phyloP scores from a whole-genome alignment of 1,284 basidiomycete species.

The Microbotryum intermedium region DNA sequence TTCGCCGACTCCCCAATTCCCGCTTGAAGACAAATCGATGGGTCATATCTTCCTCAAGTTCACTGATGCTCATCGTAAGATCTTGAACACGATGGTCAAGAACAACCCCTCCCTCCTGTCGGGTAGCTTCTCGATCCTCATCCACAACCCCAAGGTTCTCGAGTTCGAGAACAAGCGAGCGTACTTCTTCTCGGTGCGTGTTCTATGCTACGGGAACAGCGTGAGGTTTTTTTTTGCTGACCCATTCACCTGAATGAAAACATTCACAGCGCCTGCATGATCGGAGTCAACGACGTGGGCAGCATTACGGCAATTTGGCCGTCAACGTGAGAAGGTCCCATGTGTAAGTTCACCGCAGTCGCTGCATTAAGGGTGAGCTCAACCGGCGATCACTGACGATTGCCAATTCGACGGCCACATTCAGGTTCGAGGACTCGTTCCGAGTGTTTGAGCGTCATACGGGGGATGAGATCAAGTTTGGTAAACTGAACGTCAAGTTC shows the following conservation, averaged over 20 bases:
- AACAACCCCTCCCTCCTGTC: slow-evolving; percentile 94
- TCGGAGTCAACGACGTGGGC: slow-evolving; percentile 59
- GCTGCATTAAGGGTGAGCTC: no score
- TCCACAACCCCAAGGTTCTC: slow-evolving; percentile 90
- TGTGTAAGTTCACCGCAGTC: slow-evolving; percentile 3
- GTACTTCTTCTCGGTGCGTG: slow-evolving; percentile 55
- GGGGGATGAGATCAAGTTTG: slow-evolving; percentile 95
- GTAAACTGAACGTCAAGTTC: slow-evolving; percentile 93
- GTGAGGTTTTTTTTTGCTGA: not conserved
- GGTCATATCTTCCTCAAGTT: slow-evolving; percentile 87
- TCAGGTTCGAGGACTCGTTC: slow-evolving; percentile 85
- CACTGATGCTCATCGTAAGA: slow-evolving; percentile 88
- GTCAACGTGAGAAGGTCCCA: slow-evolving; percentile 78
- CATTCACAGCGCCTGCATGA: slow-evolving; percentile 82
- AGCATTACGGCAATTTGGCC: slow-evolving; percentile 75
- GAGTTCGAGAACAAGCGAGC: slow-evolving; percentile 99
- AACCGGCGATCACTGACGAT: not conserved
- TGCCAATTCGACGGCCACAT: slow-evolving; percentile 49
- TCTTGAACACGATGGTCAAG: slow-evolving; percentile 83
- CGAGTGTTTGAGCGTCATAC: slow-evolving; percentile 78
- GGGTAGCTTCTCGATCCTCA: slow-evolving; percentile 91
- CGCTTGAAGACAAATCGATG: slow-evolving; percentile 43
- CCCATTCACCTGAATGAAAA: not conserved
- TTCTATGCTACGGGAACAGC: slow-evolving; percentile 1
- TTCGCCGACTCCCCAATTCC: slow-evolving; percentile 16